These are phyloP conservation scores for Waltergamsia citrina DNA, from an alignment of 2,329 filamentous ascomycete species.

Conservation along the genomic window DNA sequence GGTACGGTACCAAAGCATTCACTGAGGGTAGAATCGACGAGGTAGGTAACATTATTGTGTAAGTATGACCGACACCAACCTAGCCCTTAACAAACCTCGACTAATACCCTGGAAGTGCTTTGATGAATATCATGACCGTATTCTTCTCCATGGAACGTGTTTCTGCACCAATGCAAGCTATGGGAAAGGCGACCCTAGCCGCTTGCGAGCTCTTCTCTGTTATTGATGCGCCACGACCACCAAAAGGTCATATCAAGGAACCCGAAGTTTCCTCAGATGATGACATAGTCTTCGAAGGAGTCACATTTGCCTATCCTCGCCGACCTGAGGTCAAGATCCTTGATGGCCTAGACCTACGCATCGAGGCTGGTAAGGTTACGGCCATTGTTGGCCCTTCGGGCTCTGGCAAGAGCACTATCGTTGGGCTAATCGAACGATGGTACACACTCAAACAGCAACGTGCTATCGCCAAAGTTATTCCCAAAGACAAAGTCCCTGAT, in stretches of 20 bases:
- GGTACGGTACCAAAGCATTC: constrained; percentile 48
- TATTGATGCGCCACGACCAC: too few relatives aligned
- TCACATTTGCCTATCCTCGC: constrained; percentile 23
- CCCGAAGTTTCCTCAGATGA: too few relatives aligned
- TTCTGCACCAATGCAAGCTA: too few relatives aligned
- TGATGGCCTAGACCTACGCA: constrained; percentile 20
- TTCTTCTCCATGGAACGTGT: too few relatives aligned
- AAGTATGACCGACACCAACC: too few relatives aligned
- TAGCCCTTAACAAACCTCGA: constrained; percentile 4
- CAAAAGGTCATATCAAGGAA: too few relatives aligned
- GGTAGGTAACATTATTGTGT: constrained; percentile 47
- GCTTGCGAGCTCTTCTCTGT: too few relatives aligned
- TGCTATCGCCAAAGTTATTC: constrained; percentile 31
- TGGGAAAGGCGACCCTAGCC: too few relatives aligned
- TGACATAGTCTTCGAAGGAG: constrained; percentile 29
- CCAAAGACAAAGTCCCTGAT: constrained; percentile 32
- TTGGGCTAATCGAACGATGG: constrained; percentile 39
- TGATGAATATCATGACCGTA: too few relatives aligned
- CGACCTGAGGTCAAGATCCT: constrained; percentile 21
- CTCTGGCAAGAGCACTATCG: constrained; percentile 52
- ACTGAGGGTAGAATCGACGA: constrained; percentile 33
- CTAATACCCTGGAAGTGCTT: too few relatives aligned
- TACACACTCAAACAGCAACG: too few relatives aligned
- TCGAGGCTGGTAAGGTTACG: constrained; percentile 36
- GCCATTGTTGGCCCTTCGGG: constrained; percentile 47